Conservation (phyloP, 768 basidiomycete species). For the Sarcodon sp. region DNA sequence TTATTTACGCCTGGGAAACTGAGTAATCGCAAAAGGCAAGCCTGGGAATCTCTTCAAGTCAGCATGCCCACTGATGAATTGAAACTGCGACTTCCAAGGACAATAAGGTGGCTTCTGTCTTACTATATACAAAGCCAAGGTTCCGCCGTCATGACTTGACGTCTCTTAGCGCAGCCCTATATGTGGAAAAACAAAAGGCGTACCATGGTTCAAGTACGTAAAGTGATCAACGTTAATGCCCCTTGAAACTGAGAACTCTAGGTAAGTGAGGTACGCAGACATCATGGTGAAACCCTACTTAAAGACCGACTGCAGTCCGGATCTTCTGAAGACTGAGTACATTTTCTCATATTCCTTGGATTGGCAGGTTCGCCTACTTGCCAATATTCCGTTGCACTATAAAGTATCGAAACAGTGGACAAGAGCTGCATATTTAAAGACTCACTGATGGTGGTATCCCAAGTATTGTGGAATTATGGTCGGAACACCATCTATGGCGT, state of each 20-base stretch:
- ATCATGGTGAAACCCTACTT: constrained; percentile 16
- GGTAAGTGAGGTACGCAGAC: neutral
- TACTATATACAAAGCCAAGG: neutral
- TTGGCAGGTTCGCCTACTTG: constrained; percentile 26
- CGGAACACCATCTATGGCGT: constrained; percentile 31
- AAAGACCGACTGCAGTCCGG: constrained; percentile 33
- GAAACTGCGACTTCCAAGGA: neutral
- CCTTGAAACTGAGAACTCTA: constrained; percentile 22
- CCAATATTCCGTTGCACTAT: constrained; percentile 31
- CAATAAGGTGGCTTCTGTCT: neutral
- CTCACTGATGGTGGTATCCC: constrained; percentile 35
- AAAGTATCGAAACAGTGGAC: constrained; percentile 10
- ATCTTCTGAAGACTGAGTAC: constrained; percentile 28
- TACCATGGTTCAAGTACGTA: constrained; percentile 33
- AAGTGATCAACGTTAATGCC: constrained; percentile 34
- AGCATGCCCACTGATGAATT: too few species aligned
- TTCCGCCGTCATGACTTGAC: neutral
- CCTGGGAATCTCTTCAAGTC: too few species aligned
- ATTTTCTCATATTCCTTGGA: constrained; percentile 25
- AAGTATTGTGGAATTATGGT: constrained; percentile 30
- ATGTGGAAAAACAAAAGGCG: neutral
- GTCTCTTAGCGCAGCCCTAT: neutral
- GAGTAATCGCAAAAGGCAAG: too few species aligned
- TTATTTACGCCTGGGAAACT: too few species aligned
- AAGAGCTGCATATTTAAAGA: neutral